phyloP scores from a whole-genome alignment of 805 yeast genomes.

The Torulaspora maleeae region DNA sequence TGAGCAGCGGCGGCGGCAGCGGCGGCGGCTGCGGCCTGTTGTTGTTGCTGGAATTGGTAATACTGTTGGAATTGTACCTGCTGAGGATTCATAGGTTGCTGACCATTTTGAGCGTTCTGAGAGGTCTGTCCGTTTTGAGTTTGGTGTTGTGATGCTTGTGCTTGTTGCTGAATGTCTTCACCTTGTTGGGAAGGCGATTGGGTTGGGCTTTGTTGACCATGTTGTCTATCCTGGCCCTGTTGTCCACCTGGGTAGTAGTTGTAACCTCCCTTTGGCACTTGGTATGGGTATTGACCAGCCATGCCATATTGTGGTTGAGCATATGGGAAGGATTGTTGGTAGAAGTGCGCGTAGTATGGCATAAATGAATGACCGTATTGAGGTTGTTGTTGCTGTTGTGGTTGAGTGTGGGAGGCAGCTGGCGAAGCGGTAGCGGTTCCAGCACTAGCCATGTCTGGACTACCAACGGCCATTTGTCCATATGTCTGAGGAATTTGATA shows the following conservation, averaged over 20 bases:
- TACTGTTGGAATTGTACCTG: conserved; percentile 35
- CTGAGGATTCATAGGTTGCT: conserved; percentile 29
- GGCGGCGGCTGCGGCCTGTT: conserved; percentile 27
- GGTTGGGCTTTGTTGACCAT: conserved; percentile 16
- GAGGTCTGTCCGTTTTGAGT: conserved; percentile 23
- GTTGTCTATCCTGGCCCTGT: conserved; percentile 23
- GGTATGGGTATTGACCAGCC: conserved; percentile 34
- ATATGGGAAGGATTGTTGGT: conserved; percentile 37
- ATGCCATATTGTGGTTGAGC: conserved; percentile 37
- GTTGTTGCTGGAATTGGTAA: conserved; percentile 29
- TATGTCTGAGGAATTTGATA: conserved; percentile 27
- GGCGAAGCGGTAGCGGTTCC: conserved; percentile 26
- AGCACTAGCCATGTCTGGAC: conserved; percentile 21
- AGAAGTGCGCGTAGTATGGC: conserved; percentile 36
- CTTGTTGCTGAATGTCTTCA: conserved; percentile 15
- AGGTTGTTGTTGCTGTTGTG: conserved; percentile 28
- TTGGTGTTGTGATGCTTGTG: conserved; percentile 18
- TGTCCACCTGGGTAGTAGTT: conserved; percentile 28
- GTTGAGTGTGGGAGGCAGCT: conserved; percentile 25
- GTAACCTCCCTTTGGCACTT: conserved; percentile 30
- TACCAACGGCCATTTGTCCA: conserved; percentile 23
- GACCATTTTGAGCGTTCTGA: conserved; percentile 20
- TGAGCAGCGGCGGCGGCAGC: conserved; percentile 30
- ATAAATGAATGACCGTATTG: conserved; percentile 34
- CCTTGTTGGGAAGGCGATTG: conserved; percentile 18